A percentile compares a stretch with the other conserved stretches of the same genome.
phyloP scores from a whole-genome alignment of 371 early-diverging fungal species.

The Rhizopus arrhizus region DNA sequence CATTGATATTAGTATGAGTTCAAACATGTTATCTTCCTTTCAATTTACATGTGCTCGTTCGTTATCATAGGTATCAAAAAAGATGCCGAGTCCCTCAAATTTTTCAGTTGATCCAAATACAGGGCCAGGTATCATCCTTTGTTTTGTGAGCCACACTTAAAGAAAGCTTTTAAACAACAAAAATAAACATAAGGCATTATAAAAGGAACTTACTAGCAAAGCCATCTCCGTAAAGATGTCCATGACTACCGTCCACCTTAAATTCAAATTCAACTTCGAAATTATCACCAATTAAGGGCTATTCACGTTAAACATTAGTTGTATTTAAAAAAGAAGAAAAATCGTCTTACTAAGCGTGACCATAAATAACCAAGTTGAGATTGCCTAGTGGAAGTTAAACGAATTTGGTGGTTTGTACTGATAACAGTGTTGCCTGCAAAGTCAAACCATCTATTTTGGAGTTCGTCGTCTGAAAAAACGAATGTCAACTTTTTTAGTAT shows the following conservation, averaged over 20 bases:
- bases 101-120: constrained; percentile 90
- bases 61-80: constrained; percentile 97
- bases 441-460: constrained; percentile 74
- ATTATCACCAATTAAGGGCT: constrained; percentile 70
- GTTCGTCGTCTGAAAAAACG: constrained; percentile 56
- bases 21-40: neutral
- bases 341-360: constrained; percentile 64
- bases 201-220: constrained; percentile 84
- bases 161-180: neutral
- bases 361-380: constrained; percentile 88
- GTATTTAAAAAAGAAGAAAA: neutral
- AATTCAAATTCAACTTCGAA: constrained; percentile 95
- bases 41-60: constrained; percentile 70
- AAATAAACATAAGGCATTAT: neutral
- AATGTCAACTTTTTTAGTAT: neutral
- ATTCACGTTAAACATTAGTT: constrained; percentile 3
- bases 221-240: constrained; percentile 87
- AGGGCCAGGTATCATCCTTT: constrained; percentile 63
- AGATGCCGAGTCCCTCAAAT: constrained; percentile 91
- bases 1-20: too few relatives aligned
- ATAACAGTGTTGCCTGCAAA: constrained; percentile 73
- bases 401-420: constrained; percentile 76
- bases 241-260: constrained; percentile 72
- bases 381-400: constrained; percentile 81
- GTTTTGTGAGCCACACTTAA: constrained; percentile 53